Base-by-base conservation (phyloP, 1,284 basidiomycete species). In the Xerocomus minutiporus region DNA sequence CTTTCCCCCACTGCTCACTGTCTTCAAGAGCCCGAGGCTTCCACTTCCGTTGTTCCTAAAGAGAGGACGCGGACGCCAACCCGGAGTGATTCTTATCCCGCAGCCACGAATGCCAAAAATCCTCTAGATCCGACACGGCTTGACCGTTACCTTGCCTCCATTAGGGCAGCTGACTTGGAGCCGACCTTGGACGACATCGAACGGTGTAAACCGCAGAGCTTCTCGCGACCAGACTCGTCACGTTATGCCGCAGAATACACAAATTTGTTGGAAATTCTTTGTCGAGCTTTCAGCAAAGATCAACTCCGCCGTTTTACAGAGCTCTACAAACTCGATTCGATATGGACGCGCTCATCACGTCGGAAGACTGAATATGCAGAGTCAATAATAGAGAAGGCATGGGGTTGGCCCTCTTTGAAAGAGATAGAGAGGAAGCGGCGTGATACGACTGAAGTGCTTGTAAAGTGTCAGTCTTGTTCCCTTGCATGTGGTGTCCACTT, bases 331-430 rank as follows among this genome's bases (percentile, higher is more conserved):
- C 61, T 82, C 26, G 65, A 67, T 39, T 55, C 60, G 38, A 70
- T 65, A 45, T 69, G 61, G 51, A 64, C 66, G 9, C 61, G 65
- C 52, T 56, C 61, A 1, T 64, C 62, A 7, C 63, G 66, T 51
- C 71, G 64, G 40, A 83, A 86, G 67, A 59, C 64, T 29, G 68
- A 79, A 23, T 78, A 73, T 61, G 83, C 78, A 20, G 75, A 77
- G 52, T 70, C 74, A 3, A 83, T 90, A 56, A 74, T 89, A 35
- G 82, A 86, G 64, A 70, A 75, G 52, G 67, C 73, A 50, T 90
- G 87, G 87, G 72, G 72, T 25, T 88, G 84, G 84, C 82, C 84
- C 13, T 79, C 81, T 35, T 63, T 85, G 54, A 71, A 73, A 46
- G 75, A 78, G 36, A 69, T 84, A 5, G 73, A 78, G 60, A 76